Base-by-base conservation (phyloP, 2,329 filamentous ascomycete genomes). In the Chrysoporthe puriensis region DNA sequence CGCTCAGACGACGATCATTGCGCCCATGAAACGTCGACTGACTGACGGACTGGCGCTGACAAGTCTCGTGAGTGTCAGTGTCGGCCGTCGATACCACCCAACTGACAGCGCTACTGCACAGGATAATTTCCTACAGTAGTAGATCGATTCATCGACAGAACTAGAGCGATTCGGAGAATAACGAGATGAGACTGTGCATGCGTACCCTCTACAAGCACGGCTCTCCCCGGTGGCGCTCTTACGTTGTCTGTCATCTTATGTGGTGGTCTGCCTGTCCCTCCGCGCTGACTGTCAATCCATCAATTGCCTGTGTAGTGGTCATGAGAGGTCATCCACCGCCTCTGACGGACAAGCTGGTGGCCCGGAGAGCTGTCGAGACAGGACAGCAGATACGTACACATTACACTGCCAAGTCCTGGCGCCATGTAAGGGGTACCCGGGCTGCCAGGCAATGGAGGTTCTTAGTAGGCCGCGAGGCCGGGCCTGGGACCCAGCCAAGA, bases 31-130 rank as follows among this genome's bases (percentile, higher is more conserved):
- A 40, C 36, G 9, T 40, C 36, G 36, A 40, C 36, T 40, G 36
- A 40, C 36, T 40, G 36, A 46, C 18, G 6, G 44, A 46, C 44
- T 46, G 44, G 14, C 44, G 14, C 44, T 16, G 44, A 14, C 44
- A 11, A 46, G 18, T 57, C 50, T 5, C 5, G 50, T 7, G 6
- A 40, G 54, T 36, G 54, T 57, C 54, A 57, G 54, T 57, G 54
- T n/a, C 54, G 40, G n/a, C 8, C 34, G n/a, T 40, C 34, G 11
- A 57, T 60, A 40, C 16, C 21, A 60, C 57, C 50, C 57, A 58
- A 62, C 48, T 61, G 62, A 57, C 58, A 62, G 62, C 54, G 63
- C 63, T 66, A 63, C 54, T 66, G 54, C 54, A 46, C 26, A 48
- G 32, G 50, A 54, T 60, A 61, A 36, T 66, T 57, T 69, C 57